Conservation (phyloP, 148 eudicot genomes). For the Camellia lanceoleosa region DNA sequence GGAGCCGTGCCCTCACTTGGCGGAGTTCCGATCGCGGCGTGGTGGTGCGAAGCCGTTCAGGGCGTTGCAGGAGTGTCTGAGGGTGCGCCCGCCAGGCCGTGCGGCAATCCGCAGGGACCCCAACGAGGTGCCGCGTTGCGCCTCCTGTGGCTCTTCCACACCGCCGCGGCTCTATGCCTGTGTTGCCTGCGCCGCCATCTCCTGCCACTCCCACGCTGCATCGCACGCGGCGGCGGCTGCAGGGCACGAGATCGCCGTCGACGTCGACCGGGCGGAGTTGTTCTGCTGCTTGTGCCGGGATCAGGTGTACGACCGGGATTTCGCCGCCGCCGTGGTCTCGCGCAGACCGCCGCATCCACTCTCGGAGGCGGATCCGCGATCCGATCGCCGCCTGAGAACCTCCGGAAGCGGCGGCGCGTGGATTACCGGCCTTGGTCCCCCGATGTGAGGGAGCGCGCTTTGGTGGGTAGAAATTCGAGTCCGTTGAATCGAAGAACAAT, state of each 20-base stretch:
- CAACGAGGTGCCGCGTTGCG: conserved; percentile 27
- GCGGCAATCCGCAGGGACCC: conserved; percentile 45
- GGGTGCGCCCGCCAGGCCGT: conserved; percentile 50
- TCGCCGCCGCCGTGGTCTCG: conserved; percentile 51
- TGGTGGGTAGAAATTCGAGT: conserved; percentile 40
- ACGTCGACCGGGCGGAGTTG: conserved; percentile 65
- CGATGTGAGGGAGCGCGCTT: conserved; percentile 34
- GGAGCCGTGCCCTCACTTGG: conserved; percentile 42
- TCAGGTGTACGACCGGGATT: conserved; percentile 63
- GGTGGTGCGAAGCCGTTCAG: conserved; percentile 45
- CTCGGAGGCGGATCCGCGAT: conserved; percentile 19
- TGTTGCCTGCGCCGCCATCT: conserved; percentile 49
- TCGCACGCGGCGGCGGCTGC: conserved; percentile 33
- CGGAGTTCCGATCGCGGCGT: conserved; percentile 43
- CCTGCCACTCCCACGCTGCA: conserved; percentile 49
- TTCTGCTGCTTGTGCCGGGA: conserved; percentile 62
- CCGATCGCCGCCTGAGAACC: conserved; percentile 32
- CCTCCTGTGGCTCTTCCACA: conserved; percentile 13
- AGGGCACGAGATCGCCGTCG: conserved; percentile 55
- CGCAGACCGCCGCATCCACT: conserved; percentile 26
- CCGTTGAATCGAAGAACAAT: conserved; percentile 14
- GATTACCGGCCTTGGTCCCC: conserved; percentile 67
- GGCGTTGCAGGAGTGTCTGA: conserved; percentile 40
- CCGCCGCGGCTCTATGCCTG: conserved; percentile 55
- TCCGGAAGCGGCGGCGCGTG: conserved; percentile 60